phyloP scores from a whole-genome alignment of 805 yeast genomes.

The Candida xiaguanensis region DNA sequence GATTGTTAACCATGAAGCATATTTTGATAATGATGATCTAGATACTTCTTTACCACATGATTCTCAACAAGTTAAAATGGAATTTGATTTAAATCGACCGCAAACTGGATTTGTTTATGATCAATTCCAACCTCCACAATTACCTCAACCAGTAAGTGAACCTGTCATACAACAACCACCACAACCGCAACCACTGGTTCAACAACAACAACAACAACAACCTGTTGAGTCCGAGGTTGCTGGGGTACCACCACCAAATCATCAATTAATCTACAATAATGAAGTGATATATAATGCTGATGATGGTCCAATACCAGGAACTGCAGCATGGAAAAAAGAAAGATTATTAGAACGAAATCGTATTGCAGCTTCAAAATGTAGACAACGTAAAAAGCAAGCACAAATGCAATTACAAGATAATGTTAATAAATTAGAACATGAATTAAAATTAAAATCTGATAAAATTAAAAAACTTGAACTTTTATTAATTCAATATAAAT shows the following conservation, averaged over 20 bases:
- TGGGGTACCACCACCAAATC: slow-evolving; percentile 48
- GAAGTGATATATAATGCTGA: slow-evolving; percentile 52
- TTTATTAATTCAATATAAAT: slow-evolving; percentile 18
- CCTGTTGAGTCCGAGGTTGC: slow-evolving; percentile 19
- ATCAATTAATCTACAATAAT: slow-evolving; percentile 50
- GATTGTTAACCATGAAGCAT: slow-evolving; percentile 47
- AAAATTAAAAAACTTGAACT: slow-evolving; percentile 20
- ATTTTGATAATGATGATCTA: slow-evolving; percentile 22
- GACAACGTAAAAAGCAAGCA: slow-evolving; percentile 65
- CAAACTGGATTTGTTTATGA: slow-evolving; percentile 4
- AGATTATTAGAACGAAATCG: slow-evolving; percentile 59
- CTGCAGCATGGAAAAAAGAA: slow-evolving; percentile 65
- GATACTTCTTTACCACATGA: slow-evolving; percentile 7
- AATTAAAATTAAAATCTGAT: slow-evolving; percentile 30
- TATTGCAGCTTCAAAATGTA: slow-evolving; percentile 66
- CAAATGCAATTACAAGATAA: slow-evolving; percentile 65
- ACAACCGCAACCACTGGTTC: not conserved
- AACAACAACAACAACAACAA: not conserved
- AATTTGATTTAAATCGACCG: slow-evolving; percentile 7
- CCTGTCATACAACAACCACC: slow-evolving; percentile 7
- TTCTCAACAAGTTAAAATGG: slow-evolving; percentile 2
- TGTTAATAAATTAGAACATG: slow-evolving; percentile 44
- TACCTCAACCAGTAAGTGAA: slow-evolving; percentile 12
- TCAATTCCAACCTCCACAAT: slow-evolving; percentile 8
- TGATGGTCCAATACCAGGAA: slow-evolving; percentile 59